Evolutionary conservation across 805 yeast species (phyloP).

Genomic region (Sugiyamaella marilandica): DNA sequence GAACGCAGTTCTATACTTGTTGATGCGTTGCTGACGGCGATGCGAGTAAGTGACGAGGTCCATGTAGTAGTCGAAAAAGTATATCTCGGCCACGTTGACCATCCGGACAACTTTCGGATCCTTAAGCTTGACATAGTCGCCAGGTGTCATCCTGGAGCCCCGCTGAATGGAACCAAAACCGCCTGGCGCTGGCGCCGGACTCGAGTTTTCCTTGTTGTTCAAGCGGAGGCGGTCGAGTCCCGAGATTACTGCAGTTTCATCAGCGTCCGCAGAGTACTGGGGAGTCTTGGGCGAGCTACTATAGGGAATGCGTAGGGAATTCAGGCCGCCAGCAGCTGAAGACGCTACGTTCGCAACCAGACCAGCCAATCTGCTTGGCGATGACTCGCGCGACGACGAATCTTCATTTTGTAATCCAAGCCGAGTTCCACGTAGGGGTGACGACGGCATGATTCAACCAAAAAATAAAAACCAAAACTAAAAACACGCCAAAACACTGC

Average conservation of each 20-base stretch:
- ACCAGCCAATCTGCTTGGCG: slow-evolving; percentile 8
- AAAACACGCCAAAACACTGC: neutral
- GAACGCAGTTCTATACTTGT: slow-evolving; percentile 55
- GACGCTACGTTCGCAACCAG: slow-evolving; percentile 7
- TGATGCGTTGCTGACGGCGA: slow-evolving; percentile 75
- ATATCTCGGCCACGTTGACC: slow-evolving; percentile 89
- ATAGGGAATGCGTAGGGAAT: slow-evolving; percentile 2
- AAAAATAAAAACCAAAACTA: neutral
- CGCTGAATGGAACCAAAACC: neutral
- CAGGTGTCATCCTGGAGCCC: slow-evolving; percentile 13
- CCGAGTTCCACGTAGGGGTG: neutral
- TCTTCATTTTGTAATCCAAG: neutral
- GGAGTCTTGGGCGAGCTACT: neutral
- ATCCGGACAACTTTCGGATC: slow-evolving; percentile 75
- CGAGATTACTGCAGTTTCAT: slow-evolving; percentile 20
- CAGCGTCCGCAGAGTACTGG: slow-evolving; percentile 7
- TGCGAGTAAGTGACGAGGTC: slow-evolving; percentile 92
- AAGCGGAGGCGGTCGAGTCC: slow-evolving; percentile 17
- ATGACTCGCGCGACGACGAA: slow-evolving; percentile 7
- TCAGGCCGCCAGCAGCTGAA: slow-evolving; percentile 8
- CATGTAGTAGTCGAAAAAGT: slow-evolving; percentile 90
- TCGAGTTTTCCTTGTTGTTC: slow-evolving; percentile 13
- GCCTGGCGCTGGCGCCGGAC: slow-evolving; percentile 1
- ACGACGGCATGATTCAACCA: slow-evolving; percentile 1
- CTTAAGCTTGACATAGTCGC: slow-evolving; percentile 41